These are phyloP conservation scores for Thermomucor indicae-seudaticae DNA, from an alignment of 371 early-diverging fungal species.

Conservation along the genomic window DNA sequence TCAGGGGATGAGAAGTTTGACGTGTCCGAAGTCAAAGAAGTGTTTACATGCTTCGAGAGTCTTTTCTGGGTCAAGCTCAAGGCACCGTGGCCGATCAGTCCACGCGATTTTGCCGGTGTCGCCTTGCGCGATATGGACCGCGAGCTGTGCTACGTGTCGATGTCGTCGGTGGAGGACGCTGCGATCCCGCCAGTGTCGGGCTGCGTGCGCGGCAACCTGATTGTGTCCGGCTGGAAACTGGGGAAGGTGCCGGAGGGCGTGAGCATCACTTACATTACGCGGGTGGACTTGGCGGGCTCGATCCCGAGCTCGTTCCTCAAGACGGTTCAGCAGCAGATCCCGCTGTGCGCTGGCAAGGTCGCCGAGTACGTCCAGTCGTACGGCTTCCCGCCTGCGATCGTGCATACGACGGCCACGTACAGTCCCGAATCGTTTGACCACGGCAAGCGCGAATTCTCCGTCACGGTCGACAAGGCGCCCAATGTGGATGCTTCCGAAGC, in stretches of 20 bases:
- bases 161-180: constrained; percentile 22
- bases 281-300: constrained; percentile 38
- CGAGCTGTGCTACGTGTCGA: constrained; percentile 9
- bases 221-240: constrained; percentile 42
- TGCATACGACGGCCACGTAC: constrained; percentile 12
- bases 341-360: constrained; percentile 41
- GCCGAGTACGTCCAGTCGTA: constrained; percentile 27
- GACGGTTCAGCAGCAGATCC: constrained; percentile 34
- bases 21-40: constrained; percentile 23
- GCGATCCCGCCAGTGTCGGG: constrained; percentile 8
- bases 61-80: background rate
- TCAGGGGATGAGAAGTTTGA: constrained; percentile 27
- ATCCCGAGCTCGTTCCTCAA: constrained; percentile 38
- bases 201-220: constrained; percentile 35
- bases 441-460: constrained; percentile 9
- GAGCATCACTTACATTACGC: constrained; percentile 37
- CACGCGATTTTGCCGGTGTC: constrained; percentile 8
- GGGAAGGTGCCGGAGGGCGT: constrained; percentile 26
- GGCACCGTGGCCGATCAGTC: constrained; percentile 4
- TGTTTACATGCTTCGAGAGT: constrained; percentile 3
- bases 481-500: constrained; percentile 1
- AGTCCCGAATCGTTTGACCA: constrained; percentile 34
- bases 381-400: constrained; percentile 28
- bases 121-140: constrained; percentile 4
- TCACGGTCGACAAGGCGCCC: constrained; percentile 22